Conservation (phyloP, 768 basidiomycete species). For the Porphyrellus cyaneotinctus region DNA sequence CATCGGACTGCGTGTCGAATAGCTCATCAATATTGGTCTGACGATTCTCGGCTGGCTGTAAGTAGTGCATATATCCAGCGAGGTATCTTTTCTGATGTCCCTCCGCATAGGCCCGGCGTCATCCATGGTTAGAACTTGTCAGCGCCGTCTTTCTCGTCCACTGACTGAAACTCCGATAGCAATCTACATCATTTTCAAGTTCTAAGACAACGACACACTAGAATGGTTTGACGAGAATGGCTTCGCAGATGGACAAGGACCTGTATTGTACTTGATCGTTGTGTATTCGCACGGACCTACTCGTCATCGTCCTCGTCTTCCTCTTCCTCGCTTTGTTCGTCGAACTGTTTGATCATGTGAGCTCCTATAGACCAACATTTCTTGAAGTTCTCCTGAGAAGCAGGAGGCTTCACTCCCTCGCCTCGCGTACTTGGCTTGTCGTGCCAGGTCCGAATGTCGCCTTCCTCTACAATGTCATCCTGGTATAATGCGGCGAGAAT, state of each 20-base stretch:
- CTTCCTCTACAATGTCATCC: conserved; percentile 87
- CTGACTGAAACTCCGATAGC: conserved; percentile 40
- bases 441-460: conserved; percentile 89
- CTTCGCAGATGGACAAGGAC: not conserved
- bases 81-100: conserved; percentile 8
- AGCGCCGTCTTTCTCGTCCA: not conserved
- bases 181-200: conserved; percentile 78
- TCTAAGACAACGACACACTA: conserved; percentile 31
- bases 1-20: conserved; percentile 9
- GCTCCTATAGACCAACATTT: conserved; percentile 69
- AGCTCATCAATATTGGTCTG: conserved; percentile 71
- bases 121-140: conserved; percentile 49
- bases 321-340: conserved; percentile 51
- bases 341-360: conserved; percentile 77
- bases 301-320: conserved; percentile 17
- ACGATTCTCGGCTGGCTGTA: conserved; percentile 79
- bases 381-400: conserved; percentile 50
- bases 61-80: conserved; percentile 25
- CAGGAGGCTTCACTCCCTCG: conserved; percentile 39
- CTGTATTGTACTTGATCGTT: conserved; percentile 3
- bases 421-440: conserved; percentile 51
- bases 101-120: conserved; percentile 59
- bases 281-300: conserved; percentile 13
- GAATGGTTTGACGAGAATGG: not conserved
- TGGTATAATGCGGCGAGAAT: conserved; percentile 86